A percentile compares a stretch with the other conserved stretches of the same genome.
Conservation (phyloP, 192 early-diverging fungal genomes). For the Borealophlyctis nickersoniae region DNA sequence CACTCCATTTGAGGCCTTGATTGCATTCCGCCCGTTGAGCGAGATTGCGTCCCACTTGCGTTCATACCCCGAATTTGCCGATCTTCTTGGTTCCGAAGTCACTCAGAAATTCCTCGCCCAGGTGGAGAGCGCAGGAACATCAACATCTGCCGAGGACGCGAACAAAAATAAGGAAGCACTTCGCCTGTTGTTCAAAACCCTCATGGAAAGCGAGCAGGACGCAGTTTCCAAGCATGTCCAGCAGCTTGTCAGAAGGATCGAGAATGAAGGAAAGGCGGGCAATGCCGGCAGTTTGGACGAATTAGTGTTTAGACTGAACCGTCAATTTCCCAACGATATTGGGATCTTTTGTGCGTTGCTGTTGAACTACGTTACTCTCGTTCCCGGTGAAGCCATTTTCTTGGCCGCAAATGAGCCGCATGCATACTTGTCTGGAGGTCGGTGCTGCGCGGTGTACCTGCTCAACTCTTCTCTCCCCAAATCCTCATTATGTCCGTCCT, state of each 20-base stretch:
- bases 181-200: slow-evolving; percentile 33
- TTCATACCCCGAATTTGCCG: slow-evolving; percentile 75
- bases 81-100: slow-evolving; percentile 58
- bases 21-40: slow-evolving; percentile 81
- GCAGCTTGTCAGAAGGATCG: slow-evolving; percentile 49
- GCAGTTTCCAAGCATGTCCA: slow-evolving; percentile 53
- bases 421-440: slow-evolving; percentile 90
- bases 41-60: slow-evolving; percentile 69
- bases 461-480: neutral
- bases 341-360: slow-evolving; percentile 86
- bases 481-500: neutral
- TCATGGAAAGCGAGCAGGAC: slow-evolving; percentile 33
- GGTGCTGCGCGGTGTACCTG: neutral
- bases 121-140: neutral
- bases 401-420: slow-evolving; percentile 96
- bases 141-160: slow-evolving; percentile 12
- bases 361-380: slow-evolving; percentile 79
- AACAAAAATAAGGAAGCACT: slow-evolving; percentile 43
- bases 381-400: slow-evolving; percentile 87
- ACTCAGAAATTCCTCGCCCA: slow-evolving; percentile 33
- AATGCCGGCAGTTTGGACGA: slow-evolving; percentile 43
- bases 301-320: slow-evolving; percentile 69
- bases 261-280: slow-evolving; percentile 7
- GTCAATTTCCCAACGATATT: slow-evolving; percentile 87
- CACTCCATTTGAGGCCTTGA: slow-evolving; percentile 92